phyloP scores from a whole-genome alignment of 208 protist species.

The Trypanosoma mega region DNA sequence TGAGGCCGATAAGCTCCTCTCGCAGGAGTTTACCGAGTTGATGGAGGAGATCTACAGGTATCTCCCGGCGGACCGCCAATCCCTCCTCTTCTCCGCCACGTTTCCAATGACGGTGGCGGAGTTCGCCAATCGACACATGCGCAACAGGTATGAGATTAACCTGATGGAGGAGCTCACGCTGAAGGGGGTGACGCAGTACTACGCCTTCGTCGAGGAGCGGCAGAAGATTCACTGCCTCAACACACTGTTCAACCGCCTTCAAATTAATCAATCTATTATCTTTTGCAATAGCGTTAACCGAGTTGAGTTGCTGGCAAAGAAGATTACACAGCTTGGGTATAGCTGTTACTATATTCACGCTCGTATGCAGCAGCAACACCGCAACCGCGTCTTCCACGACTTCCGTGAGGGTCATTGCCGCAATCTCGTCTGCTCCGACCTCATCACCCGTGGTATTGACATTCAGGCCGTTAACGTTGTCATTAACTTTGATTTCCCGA shows the following conservation, averaged over 20 bases:
- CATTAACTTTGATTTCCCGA: slow-evolving; percentile 99
- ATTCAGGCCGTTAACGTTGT: slow-evolving; percentile 99
- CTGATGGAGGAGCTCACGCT: slow-evolving; percentile 99
- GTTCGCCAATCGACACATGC: slow-evolving; percentile 95
- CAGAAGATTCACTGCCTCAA: slow-evolving; percentile 99
- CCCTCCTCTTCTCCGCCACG: slow-evolving; percentile 98
- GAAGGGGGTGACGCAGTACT: slow-evolving; percentile 99
- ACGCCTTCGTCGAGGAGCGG: slow-evolving; percentile 98
- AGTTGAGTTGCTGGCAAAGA: slow-evolving; percentile 99
- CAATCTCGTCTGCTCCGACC: slow-evolving; percentile 99
- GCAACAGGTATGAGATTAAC: slow-evolving; percentile 98
- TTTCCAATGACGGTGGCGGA: slow-evolving; percentile 96
- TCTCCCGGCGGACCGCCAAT: slow-evolving; percentile 92
- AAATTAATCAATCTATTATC: slow-evolving; percentile 99
- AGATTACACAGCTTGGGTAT: slow-evolving; percentile 99
- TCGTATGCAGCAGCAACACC: slow-evolving; percentile 97
- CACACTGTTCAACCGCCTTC: slow-evolving; percentile 98
- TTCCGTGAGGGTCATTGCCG: slow-evolving; percentile 97
- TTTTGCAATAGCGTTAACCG: slow-evolving; percentile 99
- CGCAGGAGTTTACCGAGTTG: slow-evolving; percentile 95
- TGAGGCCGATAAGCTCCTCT: slow-evolving; percentile 99
- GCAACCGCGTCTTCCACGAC: slow-evolving; percentile 99
- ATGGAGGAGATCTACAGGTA: slow-evolving; percentile 95
- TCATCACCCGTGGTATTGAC: slow-evolving; percentile 99
- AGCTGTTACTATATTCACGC: slow-evolving; percentile 99